phyloP scores from a whole-genome alignment of 345 rosid species.

The Eucalyptus sideroxylon region DNA sequence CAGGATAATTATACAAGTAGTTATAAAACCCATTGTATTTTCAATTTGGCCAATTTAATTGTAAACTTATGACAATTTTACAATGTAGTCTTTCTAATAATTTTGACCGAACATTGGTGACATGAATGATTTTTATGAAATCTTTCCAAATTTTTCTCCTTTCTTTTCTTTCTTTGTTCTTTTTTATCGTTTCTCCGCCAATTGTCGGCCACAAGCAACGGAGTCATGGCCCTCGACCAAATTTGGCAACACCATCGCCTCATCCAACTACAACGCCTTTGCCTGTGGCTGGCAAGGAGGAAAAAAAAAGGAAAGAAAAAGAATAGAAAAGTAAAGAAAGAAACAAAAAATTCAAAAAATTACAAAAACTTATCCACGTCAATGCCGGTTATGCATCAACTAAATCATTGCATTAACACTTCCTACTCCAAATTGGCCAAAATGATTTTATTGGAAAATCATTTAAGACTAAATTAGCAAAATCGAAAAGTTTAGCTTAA shows the following conservation, averaged over 20 bases:
- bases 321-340: not conserved
- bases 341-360: not conserved
- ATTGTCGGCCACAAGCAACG: not conserved
- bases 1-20: not conserved
- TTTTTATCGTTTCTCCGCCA: not conserved
- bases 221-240: not conserved
- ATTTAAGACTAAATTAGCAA: not conserved
- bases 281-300: accelerated
- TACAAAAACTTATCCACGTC: not conserved
- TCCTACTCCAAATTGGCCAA: not conserved
- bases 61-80: not conserved
- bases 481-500: too few relatives aligned
- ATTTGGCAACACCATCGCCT: not conserved
- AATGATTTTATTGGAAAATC: too few relatives aligned
- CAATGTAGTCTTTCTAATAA: not conserved
- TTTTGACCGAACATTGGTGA: not conserved
- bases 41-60: not conserved
- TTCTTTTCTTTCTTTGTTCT: not conserved
- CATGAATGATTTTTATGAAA: not conserved
- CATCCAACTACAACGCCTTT: accelerated
- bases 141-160: not conserved
- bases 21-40: too few relatives aligned
- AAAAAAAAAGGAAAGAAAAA: not conserved
- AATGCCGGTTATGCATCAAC: accelerated
- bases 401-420: not conserved